These are phyloP conservation scores for Cyberlindnera lachancei DNA, from an alignment of 805 yeast species.

Conservation along the genomic window DNA sequence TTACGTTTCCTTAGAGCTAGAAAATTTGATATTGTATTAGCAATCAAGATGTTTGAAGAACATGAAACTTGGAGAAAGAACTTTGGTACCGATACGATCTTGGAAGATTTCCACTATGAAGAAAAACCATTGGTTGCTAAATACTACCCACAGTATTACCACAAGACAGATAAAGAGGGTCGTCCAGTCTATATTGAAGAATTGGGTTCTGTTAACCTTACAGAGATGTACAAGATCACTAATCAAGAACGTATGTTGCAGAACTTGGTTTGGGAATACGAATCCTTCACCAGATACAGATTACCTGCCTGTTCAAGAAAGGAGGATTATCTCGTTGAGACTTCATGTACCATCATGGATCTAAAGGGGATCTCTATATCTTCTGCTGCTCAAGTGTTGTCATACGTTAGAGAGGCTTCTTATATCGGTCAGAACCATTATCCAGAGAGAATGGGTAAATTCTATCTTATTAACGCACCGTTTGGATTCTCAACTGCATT, in stretches of 20 bases:
- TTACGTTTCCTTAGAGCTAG: conserved; percentile 89
- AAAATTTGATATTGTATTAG: conserved; percentile 77
- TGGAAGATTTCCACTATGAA: conserved; percentile 82
- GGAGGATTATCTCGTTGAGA: conserved; percentile 73
- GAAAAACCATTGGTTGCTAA: conserved; percentile 88
- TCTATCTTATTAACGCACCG: conserved; percentile 92
- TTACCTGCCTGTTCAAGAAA: conserved; percentile 92
- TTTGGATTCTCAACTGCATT: conserved; percentile 95
- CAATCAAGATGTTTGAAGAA: conserved; percentile 73
- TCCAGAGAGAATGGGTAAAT: conserved; percentile 99
- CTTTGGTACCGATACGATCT: conserved; percentile 79
- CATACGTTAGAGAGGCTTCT: conserved; percentile 90
- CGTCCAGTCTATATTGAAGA: conserved; percentile 95
- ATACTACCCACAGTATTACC: conserved; percentile 94
- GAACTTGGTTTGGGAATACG: conserved; percentile 97
- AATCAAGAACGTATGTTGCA: conserved; percentile 93
- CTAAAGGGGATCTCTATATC: conserved; percentile 87
- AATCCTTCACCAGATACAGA: conserved; percentile 74
- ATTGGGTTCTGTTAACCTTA: conserved; percentile 81
- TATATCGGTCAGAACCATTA: conserved; percentile 93
- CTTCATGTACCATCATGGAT: conserved; percentile 94
- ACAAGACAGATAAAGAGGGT: conserved; percentile 94
- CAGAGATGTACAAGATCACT: conserved; percentile 89
- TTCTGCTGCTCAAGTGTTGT: conserved; percentile 76
- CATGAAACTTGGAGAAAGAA: conserved; percentile 92